Conservation (phyloP, 169 alveolate genomes). For the Plasmodium sp. region DNA sequence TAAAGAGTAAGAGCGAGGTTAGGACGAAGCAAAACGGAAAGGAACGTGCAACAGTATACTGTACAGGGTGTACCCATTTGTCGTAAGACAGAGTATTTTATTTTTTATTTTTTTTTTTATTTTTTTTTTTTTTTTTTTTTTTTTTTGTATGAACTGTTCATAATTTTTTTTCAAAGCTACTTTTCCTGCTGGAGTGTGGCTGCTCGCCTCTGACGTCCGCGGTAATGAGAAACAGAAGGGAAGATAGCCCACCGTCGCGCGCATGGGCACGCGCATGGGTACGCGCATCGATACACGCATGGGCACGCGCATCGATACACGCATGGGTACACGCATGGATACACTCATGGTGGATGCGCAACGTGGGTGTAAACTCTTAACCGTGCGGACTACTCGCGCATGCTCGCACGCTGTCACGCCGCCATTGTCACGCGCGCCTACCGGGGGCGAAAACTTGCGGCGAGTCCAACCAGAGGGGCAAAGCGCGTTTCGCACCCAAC, state of each 20-base stretch:
- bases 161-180: constrained; percentile 13
- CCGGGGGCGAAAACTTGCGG: background rate
- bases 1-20: background rate
- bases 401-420: background rate
- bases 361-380: background rate
- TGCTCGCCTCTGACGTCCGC: background rate
- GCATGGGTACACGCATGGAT: background rate
- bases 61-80: background rate
- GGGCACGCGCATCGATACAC: too few relatives aligned
- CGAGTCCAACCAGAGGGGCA: background rate
- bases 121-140: background rate
- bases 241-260: background rate
- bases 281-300: background rate
- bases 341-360: background rate
- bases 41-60: background rate
- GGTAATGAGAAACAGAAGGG: background rate
- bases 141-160: constrained; percentile 10
- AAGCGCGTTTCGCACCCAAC: background rate
- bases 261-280: background rate
- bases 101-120: background rate
- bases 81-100: constrained; percentile 28
- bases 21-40: background rate
- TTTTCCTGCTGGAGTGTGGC: background rate
- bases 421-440: background rate
- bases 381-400: background rate